These are phyloP conservation scores for Thelonectria olida DNA, from an alignment of 2,329 filamentous ascomycete species.

Conservation along the genomic window DNA sequence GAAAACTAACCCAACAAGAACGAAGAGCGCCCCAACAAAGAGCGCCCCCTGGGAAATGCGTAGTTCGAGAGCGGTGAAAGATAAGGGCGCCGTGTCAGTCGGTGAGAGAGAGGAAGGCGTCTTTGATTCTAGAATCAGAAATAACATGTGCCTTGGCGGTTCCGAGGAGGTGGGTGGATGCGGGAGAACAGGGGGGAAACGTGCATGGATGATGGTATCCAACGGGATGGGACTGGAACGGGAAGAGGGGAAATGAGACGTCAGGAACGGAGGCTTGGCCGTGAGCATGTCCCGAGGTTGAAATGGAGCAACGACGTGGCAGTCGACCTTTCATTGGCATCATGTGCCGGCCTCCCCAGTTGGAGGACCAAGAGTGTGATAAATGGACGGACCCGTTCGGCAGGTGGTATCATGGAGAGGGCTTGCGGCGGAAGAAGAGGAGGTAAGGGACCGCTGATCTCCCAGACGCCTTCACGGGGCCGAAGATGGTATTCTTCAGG, in stretches of 20 bases:
- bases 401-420: slow-evolving; percentile 29
- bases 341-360: background rate
- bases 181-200: background rate
- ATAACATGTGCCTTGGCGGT: background rate
- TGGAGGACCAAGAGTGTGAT: background rate
- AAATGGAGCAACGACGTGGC: background rate
- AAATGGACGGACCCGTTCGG: no score
- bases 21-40: no score
- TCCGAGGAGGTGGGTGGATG: background rate
- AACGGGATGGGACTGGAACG: background rate
- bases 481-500: slow-evolving; percentile 50
- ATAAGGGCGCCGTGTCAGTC: background rate
- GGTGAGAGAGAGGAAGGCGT: background rate
- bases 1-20: background rate
- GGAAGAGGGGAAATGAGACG: background rate
- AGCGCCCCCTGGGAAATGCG: no score
- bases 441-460: slow-evolving; percentile 53
- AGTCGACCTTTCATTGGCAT: background rate
- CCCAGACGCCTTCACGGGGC: slow-evolving; percentile 14
- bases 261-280: background rate
- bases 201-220: background rate
- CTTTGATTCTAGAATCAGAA: background rate
- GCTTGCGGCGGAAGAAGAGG: slow-evolving; percentile 56
- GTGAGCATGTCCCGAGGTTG: slow-evolving; percentile 3
- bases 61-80: background rate